Evolutionary conservation across 2,329 filamentous ascomycete species (phyloP), one percentile per base, ranked within the genome.

Genomic region (Iodosphaeria phyllophila): DNA sequence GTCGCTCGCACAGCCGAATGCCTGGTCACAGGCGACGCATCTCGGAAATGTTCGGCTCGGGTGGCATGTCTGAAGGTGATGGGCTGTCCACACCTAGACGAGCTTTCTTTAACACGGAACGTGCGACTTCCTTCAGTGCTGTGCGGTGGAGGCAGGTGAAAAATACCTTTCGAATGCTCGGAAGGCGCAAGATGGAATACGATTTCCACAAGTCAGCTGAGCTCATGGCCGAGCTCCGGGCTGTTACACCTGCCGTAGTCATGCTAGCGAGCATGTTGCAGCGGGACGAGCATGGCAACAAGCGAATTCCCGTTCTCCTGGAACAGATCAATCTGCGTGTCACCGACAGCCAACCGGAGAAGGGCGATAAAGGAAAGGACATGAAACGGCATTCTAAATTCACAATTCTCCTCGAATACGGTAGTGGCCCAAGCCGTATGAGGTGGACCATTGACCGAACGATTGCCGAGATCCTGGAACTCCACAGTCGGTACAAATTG

Each of bases 261-360:
- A 92, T 98, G 50, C 57, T 98, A 26, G 89, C 89, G 6, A 93
- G 84, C 43, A 93, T 95, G 79, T 89, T 95, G 39, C 89, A 95
- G 51, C 68, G 89, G 29, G 89, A 98, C 39, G 89, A 98, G 49
- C 80, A 93, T 39, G 83, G 86, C 24, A 89, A 92, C 50, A 89
- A 80, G 51, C 73, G 84, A 30, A 92, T 98, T 29, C 89, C 89
- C 0, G 83, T 98, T 26, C 65, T 98, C 4, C 63, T 98, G 5
- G 89, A 98, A 48, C 89, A 98, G 52, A 62, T 98, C 30, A 92
- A 92, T 47, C 63, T 98, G 30, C 71, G 66, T 29, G 77, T 98
- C 30, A 75, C 72, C 6, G 80, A 93, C 40, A 92, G 82, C 39
- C 57, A 60, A 8, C 69, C 71, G 8, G 65, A 72, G 30, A 71